Conservation (phyloP, 306 rosid genomes). For the Quillaja saponaria region DNA sequence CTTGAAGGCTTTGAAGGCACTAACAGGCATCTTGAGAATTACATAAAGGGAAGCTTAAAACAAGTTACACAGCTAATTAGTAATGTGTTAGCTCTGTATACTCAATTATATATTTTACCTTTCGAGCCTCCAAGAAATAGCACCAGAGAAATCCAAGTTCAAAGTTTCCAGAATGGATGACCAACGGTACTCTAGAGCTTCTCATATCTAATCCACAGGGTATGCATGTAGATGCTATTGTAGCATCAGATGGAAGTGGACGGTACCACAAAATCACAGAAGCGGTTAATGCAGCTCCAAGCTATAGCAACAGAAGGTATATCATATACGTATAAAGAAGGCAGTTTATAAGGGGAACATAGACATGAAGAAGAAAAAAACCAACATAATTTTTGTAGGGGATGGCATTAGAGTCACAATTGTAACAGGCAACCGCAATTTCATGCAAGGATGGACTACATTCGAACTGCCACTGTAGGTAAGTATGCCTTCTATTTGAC, state of each 20-base stretch:
- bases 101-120: conserved; percentile 66
- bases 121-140: conserved; percentile 47
- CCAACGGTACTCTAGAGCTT: conserved; percentile 57
- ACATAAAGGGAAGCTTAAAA: conserved; percentile 69
- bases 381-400: conserved; percentile 77
- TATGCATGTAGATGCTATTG: conserved; percentile 49
- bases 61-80: conserved; percentile 83
- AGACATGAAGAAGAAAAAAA: conserved; percentile 81
- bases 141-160: background rate
- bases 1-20: conserved; percentile 97
- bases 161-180: conserved; percentile 75
- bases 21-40: conserved; percentile 65
- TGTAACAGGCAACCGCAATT: conserved; percentile 64
- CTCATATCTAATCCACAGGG: conserved; percentile 44
- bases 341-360: conserved; percentile 79
- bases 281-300: conserved; percentile 78
- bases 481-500: background rate
- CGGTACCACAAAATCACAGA: conserved; percentile 64
- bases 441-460: conserved; percentile 98
- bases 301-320: conserved; percentile 53
- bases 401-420: conserved; percentile 86
- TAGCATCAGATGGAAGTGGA: conserved; percentile 86
- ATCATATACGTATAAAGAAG: conserved; percentile 68
- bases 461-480: conserved; percentile 94
- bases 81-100: conserved; percentile 71